Evolutionary conservation across 2,329 filamentous ascomycete species (phyloP), one percentile per base, ranked within the genome.

Genomic region (Graphium sp.): DNA sequence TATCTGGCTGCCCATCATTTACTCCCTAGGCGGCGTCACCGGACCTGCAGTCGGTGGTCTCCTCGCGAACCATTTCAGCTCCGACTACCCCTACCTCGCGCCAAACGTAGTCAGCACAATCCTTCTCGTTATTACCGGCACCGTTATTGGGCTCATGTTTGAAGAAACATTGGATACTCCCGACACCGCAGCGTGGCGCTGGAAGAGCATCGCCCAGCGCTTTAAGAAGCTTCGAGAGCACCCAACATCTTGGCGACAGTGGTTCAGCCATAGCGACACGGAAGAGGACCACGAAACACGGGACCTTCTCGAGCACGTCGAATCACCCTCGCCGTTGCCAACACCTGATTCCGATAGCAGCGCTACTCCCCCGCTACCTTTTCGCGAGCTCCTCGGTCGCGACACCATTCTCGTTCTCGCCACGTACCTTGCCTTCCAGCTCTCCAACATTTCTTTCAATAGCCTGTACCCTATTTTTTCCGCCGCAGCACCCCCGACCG

Each of bases 361-460:
- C 20, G 20, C 8, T 22, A 8, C 20, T 22, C 20, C 20, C 20
- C 20, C 20, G 20, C n/a, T n/a, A n/a, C 32, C 50, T 2, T 61
- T 61, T 52, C 55, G 48, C n/a, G 56, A 65, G 24, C 44, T 93
- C 2, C 62, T 87, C 28, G 92, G 81, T 42, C 66, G 74, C 32
- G 84, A 89, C 34, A 93, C 84, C 0, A 48, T 94, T 9, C 58
- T 91, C 3, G 65, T 98, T 0, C 66, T 98, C 5, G 48, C 70
- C 29, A 91, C 85, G 0, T 95, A 93, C 44, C 68, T 94, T 24
- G 76, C 95, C 28, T 98, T 95, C 46, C 85, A 94, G 43, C 63
- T 98, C 5, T 75, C 80, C 35, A 95, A 95, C 49, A 83, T 94
- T 38, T 84, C 83, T 4, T 98, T 85, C 63, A 94, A 93, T 52